Conservation (phyloP, 257 asterid genomes). For the Forsythia suspensa region DNA sequence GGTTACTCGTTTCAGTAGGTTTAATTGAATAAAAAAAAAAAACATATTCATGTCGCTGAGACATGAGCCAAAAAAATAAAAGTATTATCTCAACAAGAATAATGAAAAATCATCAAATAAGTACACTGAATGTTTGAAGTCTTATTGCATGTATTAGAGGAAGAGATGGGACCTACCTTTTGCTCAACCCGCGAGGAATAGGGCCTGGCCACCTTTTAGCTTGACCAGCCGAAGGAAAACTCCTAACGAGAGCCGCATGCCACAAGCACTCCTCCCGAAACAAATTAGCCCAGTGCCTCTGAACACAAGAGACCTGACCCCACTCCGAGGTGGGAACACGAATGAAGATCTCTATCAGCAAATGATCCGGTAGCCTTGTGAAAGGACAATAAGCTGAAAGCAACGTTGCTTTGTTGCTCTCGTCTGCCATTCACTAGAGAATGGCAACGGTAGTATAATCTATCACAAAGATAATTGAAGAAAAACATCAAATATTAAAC, state of each 20-base stretch:
- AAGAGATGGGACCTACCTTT: slow-evolving; percentile 41
- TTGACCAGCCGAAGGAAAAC: slow-evolving; percentile 56
- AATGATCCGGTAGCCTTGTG: slow-evolving; percentile 59
- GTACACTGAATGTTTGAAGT: slow-evolving; percentile 6
- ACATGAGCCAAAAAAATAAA: background rate
- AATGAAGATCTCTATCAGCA: slow-evolving; percentile 56
- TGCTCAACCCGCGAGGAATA: slow-evolving; percentile 68
- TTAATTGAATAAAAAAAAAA: background rate
- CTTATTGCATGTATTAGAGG: background rate
- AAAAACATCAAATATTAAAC: background rate
- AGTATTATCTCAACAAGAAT: slow-evolving; percentile 2
- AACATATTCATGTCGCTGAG: background rate
- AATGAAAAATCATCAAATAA: background rate
- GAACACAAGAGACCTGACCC: slow-evolving; percentile 57
- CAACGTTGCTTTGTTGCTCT: slow-evolving; percentile 27
- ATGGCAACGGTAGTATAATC: slow-evolving; percentile 16
- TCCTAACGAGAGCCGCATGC: slow-evolving; percentile 62
- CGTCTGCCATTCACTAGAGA: slow-evolving; percentile 49
- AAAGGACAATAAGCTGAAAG: slow-evolving; percentile 48
- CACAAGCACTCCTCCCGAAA: slow-evolving; percentile 70
- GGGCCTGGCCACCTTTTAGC: slow-evolving; percentile 78
- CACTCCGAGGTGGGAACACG: slow-evolving; percentile 62
- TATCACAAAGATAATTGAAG: background rate
- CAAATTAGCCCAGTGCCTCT: slow-evolving; percentile 60
- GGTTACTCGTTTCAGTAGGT: background rate